phyloP scores from a whole-genome alignment of 805 yeast species.

The Komagataella kurtzmanii region DNA sequence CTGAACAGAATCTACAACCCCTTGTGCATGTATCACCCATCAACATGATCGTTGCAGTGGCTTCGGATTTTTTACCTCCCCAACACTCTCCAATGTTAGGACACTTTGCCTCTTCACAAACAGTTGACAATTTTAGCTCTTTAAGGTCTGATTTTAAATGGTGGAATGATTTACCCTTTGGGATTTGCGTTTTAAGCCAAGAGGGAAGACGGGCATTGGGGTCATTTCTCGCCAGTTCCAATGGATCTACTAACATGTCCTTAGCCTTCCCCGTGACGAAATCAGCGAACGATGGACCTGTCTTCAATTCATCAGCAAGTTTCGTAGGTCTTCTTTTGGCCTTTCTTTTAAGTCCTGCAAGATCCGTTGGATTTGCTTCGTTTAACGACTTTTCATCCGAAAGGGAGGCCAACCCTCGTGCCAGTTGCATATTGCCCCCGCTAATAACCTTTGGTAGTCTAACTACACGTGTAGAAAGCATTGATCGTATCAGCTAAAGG shows the following conservation, averaged over 20 bases:
- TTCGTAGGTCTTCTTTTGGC: slow-evolving; percentile 40
- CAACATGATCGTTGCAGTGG: slow-evolving; percentile 95
- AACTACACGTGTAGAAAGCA: neutral
- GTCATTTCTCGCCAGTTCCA: slow-evolving; percentile 58
- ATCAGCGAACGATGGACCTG: slow-evolving; percentile 91
- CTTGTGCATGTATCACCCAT: slow-evolving; percentile 98
- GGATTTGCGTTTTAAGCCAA: slow-evolving; percentile 94
- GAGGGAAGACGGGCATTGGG: slow-evolving; percentile 67
- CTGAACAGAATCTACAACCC: slow-evolving; percentile 98
- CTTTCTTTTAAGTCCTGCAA: neutral
- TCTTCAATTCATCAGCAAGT: slow-evolving; percentile 56
- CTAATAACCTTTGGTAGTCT: neutral
- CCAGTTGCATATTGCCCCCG: neutral
- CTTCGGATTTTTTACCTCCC: slow-evolving; percentile 93
- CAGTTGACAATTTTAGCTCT: slow-evolving; percentile 84
- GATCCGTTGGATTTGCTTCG: neutral
- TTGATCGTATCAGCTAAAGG: neutral
- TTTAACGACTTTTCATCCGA: neutral
- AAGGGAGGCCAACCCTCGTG: neutral
- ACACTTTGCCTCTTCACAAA: slow-evolving; percentile 97
- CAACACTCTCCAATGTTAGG: slow-evolving; percentile 99
- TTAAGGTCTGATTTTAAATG: slow-evolving; percentile 75
- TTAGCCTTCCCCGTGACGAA: slow-evolving; percentile 76
- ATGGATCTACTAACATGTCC: slow-evolving; percentile 54
- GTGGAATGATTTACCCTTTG: slow-evolving; percentile 81